Evolutionary conservation across 2,329 filamentous ascomycete species (phyloP).

Genomic region (Thelonectria blattea): DNA sequence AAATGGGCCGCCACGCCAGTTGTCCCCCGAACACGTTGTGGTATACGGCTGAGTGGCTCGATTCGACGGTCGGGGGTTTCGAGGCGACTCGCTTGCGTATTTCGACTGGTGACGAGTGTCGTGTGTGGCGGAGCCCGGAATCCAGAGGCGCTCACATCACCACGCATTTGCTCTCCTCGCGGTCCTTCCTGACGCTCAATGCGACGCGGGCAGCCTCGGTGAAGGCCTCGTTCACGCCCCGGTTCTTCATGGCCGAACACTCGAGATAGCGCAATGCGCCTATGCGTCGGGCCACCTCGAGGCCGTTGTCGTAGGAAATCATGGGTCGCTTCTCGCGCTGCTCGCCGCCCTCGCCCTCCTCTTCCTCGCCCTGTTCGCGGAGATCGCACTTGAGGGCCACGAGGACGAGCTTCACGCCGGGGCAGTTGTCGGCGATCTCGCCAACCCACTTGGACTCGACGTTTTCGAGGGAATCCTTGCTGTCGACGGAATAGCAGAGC

Average conservation of each 20-base stretch:
- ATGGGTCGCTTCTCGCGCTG: constrained; percentile 69
- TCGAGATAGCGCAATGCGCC: constrained; percentile 94
- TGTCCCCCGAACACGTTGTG: constrained; percentile 10
- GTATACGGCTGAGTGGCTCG: constrained; percentile 13
- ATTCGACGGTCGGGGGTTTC: constrained; percentile 12
- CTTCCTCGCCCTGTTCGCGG: constrained; percentile 76
- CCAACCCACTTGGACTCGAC: constrained; percentile 98
- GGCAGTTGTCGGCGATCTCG: constrained; percentile 98
- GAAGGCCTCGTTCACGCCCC: constrained; percentile 97
- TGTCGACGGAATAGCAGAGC: constrained; percentile 98
- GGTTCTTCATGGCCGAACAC: constrained; percentile 97
- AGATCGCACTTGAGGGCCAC: constrained; percentile 97
- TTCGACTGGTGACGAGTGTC: constrained; percentile 9
- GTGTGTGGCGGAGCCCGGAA: constrained; percentile 16
- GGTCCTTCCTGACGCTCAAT: constrained; percentile 71
- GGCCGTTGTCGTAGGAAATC: constrained; percentile 89
- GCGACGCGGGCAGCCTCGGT: constrained; percentile 97
- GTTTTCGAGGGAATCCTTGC: constrained; percentile 95
- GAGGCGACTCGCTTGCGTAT: constrained; percentile 19
- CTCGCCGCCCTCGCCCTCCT: constrained; percentile 60
- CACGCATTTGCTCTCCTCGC: constrained; percentile 65
- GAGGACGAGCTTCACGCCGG: constrained; percentile 90
- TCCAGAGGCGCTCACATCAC: constrained; percentile 59
- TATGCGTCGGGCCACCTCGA: constrained; percentile 90
- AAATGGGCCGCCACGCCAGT: constrained; percentile 10